These are phyloP conservation scores for Sphaerosporella brunnea DNA, from an alignment of 495 filamentous ascomycete genomes.

Conservation along the genomic window DNA sequence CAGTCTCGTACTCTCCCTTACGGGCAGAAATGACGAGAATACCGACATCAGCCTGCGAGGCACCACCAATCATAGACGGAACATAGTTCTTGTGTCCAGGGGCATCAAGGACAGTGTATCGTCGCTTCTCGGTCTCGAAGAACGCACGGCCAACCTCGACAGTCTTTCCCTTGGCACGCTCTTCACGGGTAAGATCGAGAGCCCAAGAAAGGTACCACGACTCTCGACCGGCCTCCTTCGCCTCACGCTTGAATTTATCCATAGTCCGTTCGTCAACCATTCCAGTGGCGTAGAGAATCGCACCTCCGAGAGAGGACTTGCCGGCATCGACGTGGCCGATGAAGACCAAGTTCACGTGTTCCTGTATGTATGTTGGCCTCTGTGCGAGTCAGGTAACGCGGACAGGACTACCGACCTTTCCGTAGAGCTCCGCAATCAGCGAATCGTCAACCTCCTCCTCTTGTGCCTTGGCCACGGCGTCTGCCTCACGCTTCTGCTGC, in stretches of 20 bases:
- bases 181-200: conserved; percentile 87
- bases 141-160: conserved; percentile 93
- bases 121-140: conserved; percentile 79
- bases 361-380: conserved; percentile 27
- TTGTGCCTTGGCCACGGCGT: conserved; percentile 76
- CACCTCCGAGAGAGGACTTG: conserved; percentile 87
- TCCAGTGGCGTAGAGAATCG: conserved; percentile 77
- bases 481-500: conserved; percentile 44
- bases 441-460: conserved; percentile 78
- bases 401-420: conserved; percentile 38
- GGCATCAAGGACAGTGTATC: conserved; percentile 89
- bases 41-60: conserved; percentile 90
- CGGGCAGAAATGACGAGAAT: conserved; percentile 90
- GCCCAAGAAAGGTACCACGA: conserved; percentile 99
- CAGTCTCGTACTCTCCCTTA: conserved; percentile 98
- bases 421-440: conserved; percentile 85
- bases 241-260: conserved; percentile 93
- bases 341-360: conserved; percentile 97
- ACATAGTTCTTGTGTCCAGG: conserved; percentile 95
- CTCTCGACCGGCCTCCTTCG: conserved; percentile 88
- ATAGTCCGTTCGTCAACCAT: conserved; percentile 98
- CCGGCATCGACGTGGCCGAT: conserved; percentile 96
- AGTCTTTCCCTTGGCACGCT: conserved; percentile 92
- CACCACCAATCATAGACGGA: conserved; percentile 89
- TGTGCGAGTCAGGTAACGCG: neutral